Conservation (phyloP, 163 green algal species). For the Dunaliella salina region DNA sequence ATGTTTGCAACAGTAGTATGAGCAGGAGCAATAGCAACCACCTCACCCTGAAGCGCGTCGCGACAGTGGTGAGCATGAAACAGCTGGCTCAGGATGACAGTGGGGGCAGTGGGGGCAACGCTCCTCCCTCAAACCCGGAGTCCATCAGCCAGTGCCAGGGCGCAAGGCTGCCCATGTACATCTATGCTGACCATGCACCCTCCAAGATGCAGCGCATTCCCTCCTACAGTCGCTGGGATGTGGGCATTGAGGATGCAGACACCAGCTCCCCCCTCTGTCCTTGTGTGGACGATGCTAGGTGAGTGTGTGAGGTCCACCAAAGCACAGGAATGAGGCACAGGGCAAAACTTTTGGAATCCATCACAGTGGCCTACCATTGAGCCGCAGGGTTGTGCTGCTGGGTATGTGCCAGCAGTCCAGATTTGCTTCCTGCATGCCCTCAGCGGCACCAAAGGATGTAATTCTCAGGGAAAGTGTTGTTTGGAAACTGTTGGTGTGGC, state of each 20-base stretch:
- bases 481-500: no score
- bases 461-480: no score
- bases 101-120: neutral
- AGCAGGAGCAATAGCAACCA: no score
- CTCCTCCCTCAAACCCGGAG: neutral
- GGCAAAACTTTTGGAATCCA: no score
- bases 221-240: neutral
- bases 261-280: neutral
- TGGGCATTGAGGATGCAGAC: neutral
- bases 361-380: no score
- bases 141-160: conserved; percentile 2
- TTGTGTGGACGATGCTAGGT: no score
- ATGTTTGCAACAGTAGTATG: neutral
- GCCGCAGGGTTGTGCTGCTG: no score
- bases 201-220: neutral
- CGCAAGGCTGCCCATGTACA: neutral
- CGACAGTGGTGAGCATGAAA: conserved; percentile 53
- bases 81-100: conserved; percentile 42
- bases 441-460: no score
- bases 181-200: neutral
- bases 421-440: no score
- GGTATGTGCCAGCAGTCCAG: no score
- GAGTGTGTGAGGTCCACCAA: no score
- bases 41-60: conserved; percentile 26
- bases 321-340: no score